A percentile compares a stretch with the other conserved stretches of the same genome.
Evolutionary conservation across 2,329 filamentous ascomycete species (phyloP).

Genomic region (Botrytis cinerea): DNA sequence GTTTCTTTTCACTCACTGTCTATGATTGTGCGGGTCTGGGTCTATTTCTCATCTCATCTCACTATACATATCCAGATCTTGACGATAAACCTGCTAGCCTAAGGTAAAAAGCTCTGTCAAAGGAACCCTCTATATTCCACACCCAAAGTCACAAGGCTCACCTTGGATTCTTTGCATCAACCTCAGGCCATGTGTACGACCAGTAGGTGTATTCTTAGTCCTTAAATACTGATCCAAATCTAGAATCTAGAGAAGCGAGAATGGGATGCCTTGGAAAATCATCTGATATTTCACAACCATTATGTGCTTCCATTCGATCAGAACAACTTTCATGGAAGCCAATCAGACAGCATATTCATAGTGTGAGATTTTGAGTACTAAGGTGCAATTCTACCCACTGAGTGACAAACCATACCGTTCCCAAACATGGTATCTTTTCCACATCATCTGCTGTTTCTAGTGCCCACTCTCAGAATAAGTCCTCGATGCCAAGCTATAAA

Average conservation of each 20-base stretch:
- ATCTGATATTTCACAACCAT: no score
- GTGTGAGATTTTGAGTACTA: neutral
- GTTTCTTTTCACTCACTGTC: neutral
- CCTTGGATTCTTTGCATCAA: neutral
- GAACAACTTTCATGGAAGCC: no score
- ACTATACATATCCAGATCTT: neutral
- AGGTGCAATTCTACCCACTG: neutral
- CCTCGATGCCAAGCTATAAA: neutral
- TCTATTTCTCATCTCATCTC: fast-evolving
- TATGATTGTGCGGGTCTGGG: neutral
- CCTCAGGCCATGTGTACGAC: neutral
- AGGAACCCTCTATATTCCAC: fast-evolving
- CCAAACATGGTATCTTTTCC: neutral
- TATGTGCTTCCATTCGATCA: no score
- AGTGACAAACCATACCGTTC: neutral
- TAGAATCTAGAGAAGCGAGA: neutral
- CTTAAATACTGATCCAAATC: neutral
- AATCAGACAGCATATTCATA: no score
- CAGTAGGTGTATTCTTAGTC: fast-evolving
- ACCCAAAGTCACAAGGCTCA: neutral
- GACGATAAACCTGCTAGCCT: fast-evolving
- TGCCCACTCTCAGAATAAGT: neutral
- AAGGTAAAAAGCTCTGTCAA: fast-evolving
- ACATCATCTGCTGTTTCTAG: neutral
- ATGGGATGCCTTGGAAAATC: no score